These are phyloP conservation scores for Saccharomycopsis capsularis DNA, from an alignment of 805 yeast species.

Conservation along the genomic window DNA sequence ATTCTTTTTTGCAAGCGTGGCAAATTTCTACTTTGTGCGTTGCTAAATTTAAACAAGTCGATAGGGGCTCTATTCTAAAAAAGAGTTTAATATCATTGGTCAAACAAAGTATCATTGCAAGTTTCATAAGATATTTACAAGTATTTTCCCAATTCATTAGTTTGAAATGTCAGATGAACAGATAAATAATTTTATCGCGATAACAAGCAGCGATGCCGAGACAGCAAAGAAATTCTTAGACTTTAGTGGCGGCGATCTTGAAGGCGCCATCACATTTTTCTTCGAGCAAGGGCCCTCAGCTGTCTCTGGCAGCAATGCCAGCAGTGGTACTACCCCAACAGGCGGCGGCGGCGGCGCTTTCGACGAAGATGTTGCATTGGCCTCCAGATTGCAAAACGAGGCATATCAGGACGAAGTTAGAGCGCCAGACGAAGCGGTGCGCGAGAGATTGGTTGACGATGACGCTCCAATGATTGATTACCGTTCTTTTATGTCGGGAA, in stretches of 20 bases:
- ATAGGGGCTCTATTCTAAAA: too few relatives aligned
- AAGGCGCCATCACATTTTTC: slow-evolving; percentile 75
- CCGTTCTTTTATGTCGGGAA: neutral
- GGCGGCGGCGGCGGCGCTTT: neutral
- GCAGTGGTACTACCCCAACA: neutral
- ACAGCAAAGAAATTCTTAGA: slow-evolving; percentile 72
- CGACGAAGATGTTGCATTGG: slow-evolving; percentile 39
- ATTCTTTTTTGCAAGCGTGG: too few relatives aligned
- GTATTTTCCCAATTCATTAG: too few relatives aligned
- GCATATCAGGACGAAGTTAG: slow-evolving; percentile 53
- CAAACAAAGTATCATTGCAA: too few relatives aligned
- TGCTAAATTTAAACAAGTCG: too few relatives aligned
- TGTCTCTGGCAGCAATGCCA: slow-evolving; percentile 8
- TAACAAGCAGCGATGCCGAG: slow-evolving; percentile 66
- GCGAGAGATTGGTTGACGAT: slow-evolving; percentile 21
- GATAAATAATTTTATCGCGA: slow-evolving; percentile 52
- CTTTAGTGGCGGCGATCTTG: slow-evolving; percentile 70
- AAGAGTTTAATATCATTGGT: too few relatives aligned
- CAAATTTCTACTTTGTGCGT: too few relatives aligned
- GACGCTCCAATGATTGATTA: neutral
- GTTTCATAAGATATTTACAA: too few relatives aligned
- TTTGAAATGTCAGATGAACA: neutral
- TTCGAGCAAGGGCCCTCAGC: slow-evolving; percentile 52
- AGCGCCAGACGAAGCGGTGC: slow-evolving; percentile 64
- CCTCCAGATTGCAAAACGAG: slow-evolving; percentile 57